Percentiles rank a stretch among this genome's conserved stretches.
phyloP scores from a whole-genome alignment of 2,329 filamentous ascomycete genomes.

The Podosphaera xanthii region DNA sequence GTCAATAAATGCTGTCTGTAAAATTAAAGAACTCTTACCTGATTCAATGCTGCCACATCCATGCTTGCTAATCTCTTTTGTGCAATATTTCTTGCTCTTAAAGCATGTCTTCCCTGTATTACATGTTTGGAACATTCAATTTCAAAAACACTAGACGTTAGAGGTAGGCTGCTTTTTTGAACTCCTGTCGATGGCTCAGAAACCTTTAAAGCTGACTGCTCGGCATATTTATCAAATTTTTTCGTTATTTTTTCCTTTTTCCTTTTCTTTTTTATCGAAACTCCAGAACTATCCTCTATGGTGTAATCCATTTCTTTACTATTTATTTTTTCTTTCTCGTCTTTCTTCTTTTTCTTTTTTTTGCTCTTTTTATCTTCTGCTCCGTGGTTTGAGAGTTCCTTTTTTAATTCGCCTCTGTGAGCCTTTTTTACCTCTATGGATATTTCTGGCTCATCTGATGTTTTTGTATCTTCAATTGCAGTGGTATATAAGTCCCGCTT shows the following conservation, averaged over 20 bases:
- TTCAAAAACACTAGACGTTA: constrained; percentile 16
- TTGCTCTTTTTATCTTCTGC: constrained; percentile 14
- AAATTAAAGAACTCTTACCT: constrained; percentile 30
- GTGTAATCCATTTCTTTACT: constrained; percentile 17
- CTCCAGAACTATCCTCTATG: constrained; percentile 11
- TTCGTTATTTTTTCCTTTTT: constrained; percentile 19
- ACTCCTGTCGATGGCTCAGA: constrained; percentile 7
- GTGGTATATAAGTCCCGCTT: constrained; percentile 2
- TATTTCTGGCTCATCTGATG: constrained; percentile 12
- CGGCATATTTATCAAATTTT: constrained; percentile 14
- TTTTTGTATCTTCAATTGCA: constrained; percentile 1
- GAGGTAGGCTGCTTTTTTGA: constrained; percentile 8
- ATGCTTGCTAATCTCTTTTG: constrained; percentile 69
- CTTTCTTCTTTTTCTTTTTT: constrained; percentile 14
- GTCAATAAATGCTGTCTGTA: not conserved
- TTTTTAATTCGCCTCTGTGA: constrained; percentile 5
- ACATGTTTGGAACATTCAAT: constrained; percentile 23
- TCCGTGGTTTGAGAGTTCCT: constrained; percentile 4
- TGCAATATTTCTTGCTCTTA: constrained; percentile 63
- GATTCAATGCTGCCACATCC: constrained; percentile 63
- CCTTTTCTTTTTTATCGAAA: constrained; percentile 17
- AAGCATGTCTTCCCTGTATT: constrained; percentile 38
- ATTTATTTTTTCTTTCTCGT: constrained; percentile 21
- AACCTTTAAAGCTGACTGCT: constrained; percentile 7
- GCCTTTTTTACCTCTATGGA: constrained; percentile 16